These are phyloP conservation scores for Rhodotorula babjevae DNA, from an alignment of 768 basidiomycete genomes.

Conservation along the genomic window DNA sequence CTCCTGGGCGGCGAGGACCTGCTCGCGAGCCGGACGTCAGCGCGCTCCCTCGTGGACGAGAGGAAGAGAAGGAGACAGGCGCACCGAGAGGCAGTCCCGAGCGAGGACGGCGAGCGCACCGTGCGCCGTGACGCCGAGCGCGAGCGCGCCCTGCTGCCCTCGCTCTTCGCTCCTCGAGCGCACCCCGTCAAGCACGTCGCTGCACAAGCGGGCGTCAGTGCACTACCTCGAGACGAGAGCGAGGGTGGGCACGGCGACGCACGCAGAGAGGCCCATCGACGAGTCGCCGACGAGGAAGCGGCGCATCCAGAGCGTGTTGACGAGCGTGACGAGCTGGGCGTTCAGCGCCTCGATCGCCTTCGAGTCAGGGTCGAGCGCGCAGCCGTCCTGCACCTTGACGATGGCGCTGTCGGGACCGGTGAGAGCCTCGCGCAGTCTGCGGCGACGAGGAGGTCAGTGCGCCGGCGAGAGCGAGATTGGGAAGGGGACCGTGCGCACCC, in stretches of 20 bases:
- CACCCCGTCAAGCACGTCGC: not conserved
- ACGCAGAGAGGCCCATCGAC: constrained; percentile 1
- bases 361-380: not conserved
- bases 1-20: not conserved
- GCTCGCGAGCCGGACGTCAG: not conserved
- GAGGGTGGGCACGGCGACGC: not conserved
- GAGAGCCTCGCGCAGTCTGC: constrained; percentile 29
- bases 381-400: not conserved
- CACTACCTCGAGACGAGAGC: too few species aligned
- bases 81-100: not conserved
- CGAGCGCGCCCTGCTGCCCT: not conserved
- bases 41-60: too few species aligned
- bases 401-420: constrained; percentile 12
- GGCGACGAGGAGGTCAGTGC: not conserved
- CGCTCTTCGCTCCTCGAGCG: not conserved
- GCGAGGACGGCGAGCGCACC: constrained; percentile 8
- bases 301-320: constrained; percentile 19
- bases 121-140: constrained; percentile 14
- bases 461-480: not conserved
- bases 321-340: constrained; percentile 10
- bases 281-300: not conserved
- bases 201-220: not conserved
- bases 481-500: not conserved
- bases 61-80: not conserved
- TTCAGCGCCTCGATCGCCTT: constrained; percentile 8